phyloP scores from a whole-genome alignment of 2,329 filamentous ascomycete species.

The Aspergillus sp. region DNA sequence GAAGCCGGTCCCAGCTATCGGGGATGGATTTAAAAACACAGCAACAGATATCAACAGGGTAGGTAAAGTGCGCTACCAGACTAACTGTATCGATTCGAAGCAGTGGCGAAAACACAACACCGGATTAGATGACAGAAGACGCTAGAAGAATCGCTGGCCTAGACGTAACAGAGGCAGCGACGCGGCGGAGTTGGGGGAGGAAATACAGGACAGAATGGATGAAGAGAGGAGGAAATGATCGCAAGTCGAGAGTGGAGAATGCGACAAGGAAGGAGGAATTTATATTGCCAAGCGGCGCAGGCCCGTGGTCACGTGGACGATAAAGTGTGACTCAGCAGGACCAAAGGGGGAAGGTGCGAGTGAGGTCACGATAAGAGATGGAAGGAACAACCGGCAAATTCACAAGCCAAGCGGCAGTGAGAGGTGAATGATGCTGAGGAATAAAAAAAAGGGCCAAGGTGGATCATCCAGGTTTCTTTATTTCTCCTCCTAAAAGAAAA shows the following conservation, averaged over 20 bases:
- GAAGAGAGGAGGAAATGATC: conserved; percentile 21
- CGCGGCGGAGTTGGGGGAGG: conserved; percentile 17
- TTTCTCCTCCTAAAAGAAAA: conserved; percentile 5
- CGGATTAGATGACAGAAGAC: conserved; percentile 29
- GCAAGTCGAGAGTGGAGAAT: conserved; percentile 38
- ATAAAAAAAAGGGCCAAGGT: conserved; percentile 9
- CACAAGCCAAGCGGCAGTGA: conserved; percentile 16
- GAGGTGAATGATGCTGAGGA: conserved; percentile 12
- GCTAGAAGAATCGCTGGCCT: conserved; percentile 19
- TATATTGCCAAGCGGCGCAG: conserved; percentile 46
- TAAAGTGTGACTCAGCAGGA: conserved; percentile 24
- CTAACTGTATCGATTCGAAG: conserved; percentile 28
- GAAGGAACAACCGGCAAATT: conserved; percentile 15
- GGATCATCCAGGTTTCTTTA: conserved; percentile 2
- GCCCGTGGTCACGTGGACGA: conserved; percentile 38
- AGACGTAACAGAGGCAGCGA: conserved; percentile 20
- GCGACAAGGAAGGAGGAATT: conserved; percentile 38
- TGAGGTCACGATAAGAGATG: conserved; percentile 14
- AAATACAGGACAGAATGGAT: conserved; percentile 22
- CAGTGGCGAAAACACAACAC: conserved; percentile 22
- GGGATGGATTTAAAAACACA: conserved; percentile 24
- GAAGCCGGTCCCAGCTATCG: conserved; percentile 25
- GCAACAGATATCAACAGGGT: conserved; percentile 33
- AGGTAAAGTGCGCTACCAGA: conserved; percentile 34
- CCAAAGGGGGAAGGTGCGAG: conserved; percentile 12